These are phyloP conservation scores for Grigorovia jiainica DNA, from an alignment of 805 yeast genomes.

Conservation along the genomic window DNA sequence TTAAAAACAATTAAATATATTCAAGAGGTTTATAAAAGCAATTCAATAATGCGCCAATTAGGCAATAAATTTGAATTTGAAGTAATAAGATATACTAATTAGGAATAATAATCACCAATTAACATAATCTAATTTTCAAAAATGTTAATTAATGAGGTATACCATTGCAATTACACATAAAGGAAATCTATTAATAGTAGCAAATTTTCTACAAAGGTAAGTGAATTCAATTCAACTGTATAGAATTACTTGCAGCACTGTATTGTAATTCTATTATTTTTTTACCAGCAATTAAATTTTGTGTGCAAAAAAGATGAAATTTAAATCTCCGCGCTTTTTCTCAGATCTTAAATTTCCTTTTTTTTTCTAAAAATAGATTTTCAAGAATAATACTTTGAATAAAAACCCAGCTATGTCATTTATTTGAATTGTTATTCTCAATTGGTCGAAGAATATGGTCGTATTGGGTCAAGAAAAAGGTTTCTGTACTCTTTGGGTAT, in stretches of 20 bases:
- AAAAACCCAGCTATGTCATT: neutral
- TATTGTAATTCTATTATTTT: too few species aligned
- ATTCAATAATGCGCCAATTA: too few species aligned
- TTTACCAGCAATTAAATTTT: neutral
- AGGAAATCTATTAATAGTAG: neutral
- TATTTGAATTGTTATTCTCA: too few species aligned
- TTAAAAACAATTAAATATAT: neutral
- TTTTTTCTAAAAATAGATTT: neutral
- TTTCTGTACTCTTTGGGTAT: too few species aligned
- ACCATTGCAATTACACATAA: neutral
- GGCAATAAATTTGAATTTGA: neutral
- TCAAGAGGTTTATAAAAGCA: neutral
- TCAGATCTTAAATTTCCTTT: neutral
- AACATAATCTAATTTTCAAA: neutral
- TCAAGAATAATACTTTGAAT: neutral
- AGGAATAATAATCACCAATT: neutral
- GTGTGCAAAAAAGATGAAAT: neutral
- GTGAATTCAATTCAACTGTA: neutral
- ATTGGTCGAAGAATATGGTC: too few species aligned
- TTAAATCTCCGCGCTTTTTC: neutral
- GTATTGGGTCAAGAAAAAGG: too few species aligned
- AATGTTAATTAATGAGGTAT: neutral
- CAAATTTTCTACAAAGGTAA: neutral
- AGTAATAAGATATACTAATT: neutral
- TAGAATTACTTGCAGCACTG: neutral